Evolutionary conservation across 495 filamentous ascomycete genomes (phyloP).

Genomic region (Penicillium robsamsonii): DNA sequence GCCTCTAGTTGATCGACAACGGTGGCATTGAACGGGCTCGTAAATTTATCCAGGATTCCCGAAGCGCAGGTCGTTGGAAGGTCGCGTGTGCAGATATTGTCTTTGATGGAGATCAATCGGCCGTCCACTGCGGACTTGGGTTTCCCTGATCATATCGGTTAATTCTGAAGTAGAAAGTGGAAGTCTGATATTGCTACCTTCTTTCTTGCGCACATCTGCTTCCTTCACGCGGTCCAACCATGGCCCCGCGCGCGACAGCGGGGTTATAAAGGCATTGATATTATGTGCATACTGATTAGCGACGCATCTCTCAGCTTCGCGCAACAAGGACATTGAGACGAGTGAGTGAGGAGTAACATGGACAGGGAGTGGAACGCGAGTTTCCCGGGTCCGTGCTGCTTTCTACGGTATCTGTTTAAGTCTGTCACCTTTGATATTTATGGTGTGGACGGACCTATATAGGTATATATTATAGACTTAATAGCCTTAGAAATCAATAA

Average conservation of each 20-base stretch:
- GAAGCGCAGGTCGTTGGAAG: conserved; percentile 81
- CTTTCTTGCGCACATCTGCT: conserved; percentile 39
- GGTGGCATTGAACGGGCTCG: conserved; percentile 79
- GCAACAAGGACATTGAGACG: conserved; percentile 45
- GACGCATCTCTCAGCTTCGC: conserved; percentile 49
- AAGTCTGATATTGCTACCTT: conserved; percentile 26
- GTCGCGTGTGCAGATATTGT: conserved; percentile 77
- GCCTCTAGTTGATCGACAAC: conserved; percentile 66
- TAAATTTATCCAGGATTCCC: conserved; percentile 63
- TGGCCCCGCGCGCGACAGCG: conserved; percentile 31
- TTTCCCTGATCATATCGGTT: conserved; percentile 22
- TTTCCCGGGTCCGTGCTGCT: conserved; percentile 18
- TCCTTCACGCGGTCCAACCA: conserved; percentile 39
- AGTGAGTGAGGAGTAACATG: background rate
- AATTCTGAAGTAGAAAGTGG: background rate
- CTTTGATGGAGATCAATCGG: conserved; percentile 74
- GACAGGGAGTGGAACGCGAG: conserved; percentile 9
- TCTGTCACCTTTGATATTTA: background rate
- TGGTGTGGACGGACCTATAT: background rate
- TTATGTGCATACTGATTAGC: conserved; percentile 43
- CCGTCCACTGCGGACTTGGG: conserved; percentile 46
- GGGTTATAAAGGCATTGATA: conserved; percentile 49
- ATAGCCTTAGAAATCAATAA: background rate
- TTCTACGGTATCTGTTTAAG: background rate
- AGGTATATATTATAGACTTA: background rate